Base-by-base conservation (phyloP, 2,329 filamentous ascomycete genomes). In the Scleromitrula shiraiana region DNA sequence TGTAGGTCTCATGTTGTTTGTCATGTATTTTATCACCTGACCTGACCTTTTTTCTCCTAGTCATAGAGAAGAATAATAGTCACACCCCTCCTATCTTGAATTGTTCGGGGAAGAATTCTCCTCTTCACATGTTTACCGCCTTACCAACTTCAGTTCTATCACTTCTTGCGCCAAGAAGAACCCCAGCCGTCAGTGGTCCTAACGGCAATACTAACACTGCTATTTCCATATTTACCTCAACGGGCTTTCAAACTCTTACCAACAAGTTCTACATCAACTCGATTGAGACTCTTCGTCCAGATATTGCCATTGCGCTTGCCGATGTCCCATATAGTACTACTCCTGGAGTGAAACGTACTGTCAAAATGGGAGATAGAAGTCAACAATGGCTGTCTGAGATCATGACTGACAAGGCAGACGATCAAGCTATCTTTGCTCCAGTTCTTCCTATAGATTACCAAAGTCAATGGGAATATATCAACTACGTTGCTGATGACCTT, bases 331-430 rank as follows among this genome's bases (percentile, higher is more conserved):
- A 77, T 56, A 68, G 58, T 57, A 69, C 71, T 46, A 54, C 71
- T 4, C 76, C 85, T 0, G 78, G 82, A 2, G 69, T 75, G 8
- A 95, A 94, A 67, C 77, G 90, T 38, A 78, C 85, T 39, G 73
- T 80, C 29, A 89, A 87, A 60, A 96, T 95, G 82, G 83, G 81
- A 20, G 88, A 93, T 61, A 76, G 91, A 49, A 95, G 88, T 1
- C 85, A 93, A 62, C 76, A 78, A 30, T 97, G 89, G 88, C 71
- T 91, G 15, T 76, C 79, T 20, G 77, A 85, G 53, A 79, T 88
- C 42, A 71, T 89, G 29, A 67, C 64, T 9, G 50, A 58, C 17
- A 62, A 64, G 17, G 55, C 61, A n/a, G 55, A 53, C 22, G 58
- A 60, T 15, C 58, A 62, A 22, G 66, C 71, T 3, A 67, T 84